phyloP scores from a whole-genome alignment of 1,284 basidiomycete genomes.

The Sporisorium sorghi region DNA sequence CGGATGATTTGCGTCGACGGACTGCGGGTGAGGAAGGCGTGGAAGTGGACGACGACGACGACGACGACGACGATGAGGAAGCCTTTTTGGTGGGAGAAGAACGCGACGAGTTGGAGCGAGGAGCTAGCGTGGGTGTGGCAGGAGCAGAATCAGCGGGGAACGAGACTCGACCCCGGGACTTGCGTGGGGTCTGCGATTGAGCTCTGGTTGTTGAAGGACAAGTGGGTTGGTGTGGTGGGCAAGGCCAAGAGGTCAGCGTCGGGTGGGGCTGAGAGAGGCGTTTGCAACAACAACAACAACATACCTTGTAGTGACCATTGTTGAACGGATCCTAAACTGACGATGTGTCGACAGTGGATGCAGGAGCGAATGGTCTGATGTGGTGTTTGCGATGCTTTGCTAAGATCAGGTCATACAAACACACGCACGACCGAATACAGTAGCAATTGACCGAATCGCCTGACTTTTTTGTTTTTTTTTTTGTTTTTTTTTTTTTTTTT shows the following conservation, averaged over 20 bases:
- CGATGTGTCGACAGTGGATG: neutral
- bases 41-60: slow-evolving; percentile 25
- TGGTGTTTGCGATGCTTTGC: slow-evolving; percentile 12
- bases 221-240: neutral
- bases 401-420: slow-evolving; percentile 11
- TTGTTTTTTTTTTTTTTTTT: too few species aligned
- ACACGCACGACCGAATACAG: neutral
- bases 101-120: slow-evolving; percentile 29
- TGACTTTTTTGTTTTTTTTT: too few species aligned
- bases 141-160: slow-evolving; percentile 40
- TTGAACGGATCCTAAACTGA: neutral
- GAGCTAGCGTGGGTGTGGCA: slow-evolving; percentile 33
- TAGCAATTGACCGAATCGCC: slow-evolving; percentile 26
- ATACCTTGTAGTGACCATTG: slow-evolving; percentile 50
- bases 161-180: slow-evolving; percentile 32
- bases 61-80: too few species aligned
- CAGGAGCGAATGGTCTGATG: slow-evolving; percentile 6
- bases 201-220: slow-evolving; percentile 11
- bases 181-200: slow-evolving; percentile 45
- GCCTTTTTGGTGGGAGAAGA: slow-evolving; percentile 28
- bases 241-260: neutral
- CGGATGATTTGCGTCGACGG: slow-evolving; percentile 39
- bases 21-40: slow-evolving; percentile 23
- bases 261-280: neutral
- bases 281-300: slow-evolving; percentile 1